Evolutionary conservation across 371 early-diverging fungal species (phyloP).

Genomic region (Mortierella sp.): DNA sequence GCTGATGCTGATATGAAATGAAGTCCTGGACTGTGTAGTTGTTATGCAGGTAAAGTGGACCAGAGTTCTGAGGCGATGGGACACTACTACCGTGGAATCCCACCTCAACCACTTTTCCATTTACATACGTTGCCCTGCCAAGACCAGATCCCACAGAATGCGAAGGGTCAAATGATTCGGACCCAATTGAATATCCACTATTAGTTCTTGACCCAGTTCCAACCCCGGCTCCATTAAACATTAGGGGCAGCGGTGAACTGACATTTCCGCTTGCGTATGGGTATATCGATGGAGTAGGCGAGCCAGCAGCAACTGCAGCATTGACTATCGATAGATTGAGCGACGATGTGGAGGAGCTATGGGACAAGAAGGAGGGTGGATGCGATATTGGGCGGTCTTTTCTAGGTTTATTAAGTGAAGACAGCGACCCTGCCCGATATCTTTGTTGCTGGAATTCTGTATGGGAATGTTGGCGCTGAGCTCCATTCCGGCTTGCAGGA

Average conservation of each 20-base stretch:
- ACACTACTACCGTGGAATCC: conserved; percentile 25
- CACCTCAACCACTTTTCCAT: conserved; percentile 43
- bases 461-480: background rate
- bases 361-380: conserved; percentile 40
- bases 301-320: conserved; percentile 41
- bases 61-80: background rate
- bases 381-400: conserved; percentile 41
- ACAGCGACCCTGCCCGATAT: conserved; percentile 31
- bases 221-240: conserved; percentile 13
- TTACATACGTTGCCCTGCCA: conserved; percentile 47
- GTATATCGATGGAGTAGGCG: conserved; percentile 21
- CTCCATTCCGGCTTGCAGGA: background rate
- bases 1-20: conserved; percentile 55
- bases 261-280: conserved; percentile 6
- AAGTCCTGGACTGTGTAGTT: conserved; percentile 50
- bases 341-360: conserved; percentile 37
- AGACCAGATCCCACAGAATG: conserved; percentile 42
- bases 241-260: conserved; percentile 37
- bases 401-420: conserved; percentile 11
- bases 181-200: conserved; percentile 41
- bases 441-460: conserved; percentile 13
- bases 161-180: conserved; percentile 31
- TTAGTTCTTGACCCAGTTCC: conserved; percentile 24
- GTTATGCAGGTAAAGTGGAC: conserved; percentile 21
- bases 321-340: conserved; percentile 52